Conservation (phyloP, 106 monocot genomes). For the Allium fistulosum region DNA sequence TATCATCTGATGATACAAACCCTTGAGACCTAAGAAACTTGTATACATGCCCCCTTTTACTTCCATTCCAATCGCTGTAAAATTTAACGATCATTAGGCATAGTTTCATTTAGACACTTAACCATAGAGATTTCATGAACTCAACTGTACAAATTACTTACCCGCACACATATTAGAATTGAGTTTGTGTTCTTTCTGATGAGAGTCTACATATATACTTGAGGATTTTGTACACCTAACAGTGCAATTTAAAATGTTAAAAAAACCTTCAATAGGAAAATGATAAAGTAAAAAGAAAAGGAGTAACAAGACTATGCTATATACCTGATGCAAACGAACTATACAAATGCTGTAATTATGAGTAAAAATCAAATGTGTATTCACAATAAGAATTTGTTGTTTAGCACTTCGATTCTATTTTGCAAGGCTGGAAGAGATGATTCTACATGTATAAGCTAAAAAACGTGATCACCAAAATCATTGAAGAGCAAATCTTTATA, state of each 20-base stretch:
- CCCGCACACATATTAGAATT: slow-evolving; percentile 86
- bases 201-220: slow-evolving; percentile 85
- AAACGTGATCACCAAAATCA: slow-evolving; percentile 94
- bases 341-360: slow-evolving; percentile 74
- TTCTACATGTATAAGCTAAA: slow-evolving; percentile 89
- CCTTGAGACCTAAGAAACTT: slow-evolving; percentile 95
- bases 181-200: slow-evolving; percentile 80
- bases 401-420: slow-evolving; percentile 35
- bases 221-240: slow-evolving; percentile 89
- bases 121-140: no score
- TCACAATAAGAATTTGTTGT: slow-evolving; percentile 84
- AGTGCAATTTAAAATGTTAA: slow-evolving; percentile 1
- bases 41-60: slow-evolving; percentile 95
- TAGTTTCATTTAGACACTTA: neutral
- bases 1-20: slow-evolving; percentile 92
- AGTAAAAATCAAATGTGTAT: slow-evolving; percentile 95
- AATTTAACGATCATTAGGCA: no score
- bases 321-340: slow-evolving; percentile 87
- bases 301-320: neutral
- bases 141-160: no score
- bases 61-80: slow-evolving; percentile 99
- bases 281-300: neutral
- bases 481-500: slow-evolving; percentile 75
- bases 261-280: neutral
- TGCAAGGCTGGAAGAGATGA: slow-evolving; percentile 56